Base-by-base conservation (phyloP, 257 asterid genomes). In the Solanum okadae region DNA sequence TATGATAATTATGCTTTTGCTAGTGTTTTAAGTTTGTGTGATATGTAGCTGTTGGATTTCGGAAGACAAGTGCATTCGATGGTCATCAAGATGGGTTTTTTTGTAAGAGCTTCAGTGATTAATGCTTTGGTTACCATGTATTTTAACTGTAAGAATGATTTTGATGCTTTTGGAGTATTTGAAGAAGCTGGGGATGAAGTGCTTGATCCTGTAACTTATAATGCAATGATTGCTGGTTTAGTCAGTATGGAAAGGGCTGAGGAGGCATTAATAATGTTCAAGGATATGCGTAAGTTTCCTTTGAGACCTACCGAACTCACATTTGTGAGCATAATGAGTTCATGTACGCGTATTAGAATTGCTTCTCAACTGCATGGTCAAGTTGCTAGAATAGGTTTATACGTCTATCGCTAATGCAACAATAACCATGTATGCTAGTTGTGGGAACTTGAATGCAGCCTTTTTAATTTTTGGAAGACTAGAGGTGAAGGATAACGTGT, bases 51-150 rank as follows among this genome's bases (percentile, higher is more conserved):
- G 52, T 88, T 94, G 86, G 92, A 91, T 83, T 91, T 93, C 78
- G 98, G 97, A 73, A 91, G 91, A 89, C 98, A 93, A 87, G 92
- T 94, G 90, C 99, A 96, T 91, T 93, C 91, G 34, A 86, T 93
- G 87, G 93, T 91, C 59, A 85, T 95, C 42, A 96, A 95, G 91
- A 93, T 93, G 67, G 98, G 98, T 5, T 93, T 90, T 90, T 89
- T 73, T 91, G 87, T 83, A 71, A 90, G 90, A 93, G 85, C 93
- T n/a, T 94, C 98, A 0, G 99, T 96, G 67, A 83, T 93, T 85
- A 96, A 95, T 89, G 91, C 98, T 78, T 90, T 96, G 91, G 91
- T 96, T 78, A 94, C 95, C 3, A 93, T 96, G 98, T 95, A 95
- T 73, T 95, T 93, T 86, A 92, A 93, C 27, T 93, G 95, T 49